phyloP scores from a whole-genome alignment of 1,139 yeast species.

The Diutina mesorugosa region DNA sequence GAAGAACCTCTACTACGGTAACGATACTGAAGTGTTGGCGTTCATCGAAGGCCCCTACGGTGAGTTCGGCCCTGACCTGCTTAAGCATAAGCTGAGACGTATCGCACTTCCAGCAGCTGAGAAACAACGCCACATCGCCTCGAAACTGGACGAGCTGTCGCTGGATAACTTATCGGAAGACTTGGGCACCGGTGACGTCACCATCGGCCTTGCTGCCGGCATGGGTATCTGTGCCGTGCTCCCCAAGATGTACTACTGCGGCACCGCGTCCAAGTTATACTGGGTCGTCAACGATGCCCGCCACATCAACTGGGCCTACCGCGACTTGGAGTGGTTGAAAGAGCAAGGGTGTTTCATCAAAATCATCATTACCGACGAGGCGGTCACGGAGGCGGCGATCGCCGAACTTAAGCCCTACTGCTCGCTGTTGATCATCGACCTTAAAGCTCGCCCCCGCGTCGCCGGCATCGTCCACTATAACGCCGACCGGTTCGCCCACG shows the following conservation, averaged over 20 bases:
- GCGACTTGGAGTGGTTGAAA: conserved; percentile 5
- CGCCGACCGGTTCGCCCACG: background rate
- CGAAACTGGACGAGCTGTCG: background rate
- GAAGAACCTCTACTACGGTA: conserved; percentile 4
- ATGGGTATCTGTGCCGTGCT: conserved; percentile 7
- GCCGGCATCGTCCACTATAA: background rate
- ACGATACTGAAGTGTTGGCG: conserved; percentile 6
- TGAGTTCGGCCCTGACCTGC: conserved; percentile 3
- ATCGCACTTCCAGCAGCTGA: background rate
- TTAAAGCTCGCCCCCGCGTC: background rate
- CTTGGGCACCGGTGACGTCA: conserved; percentile 3
- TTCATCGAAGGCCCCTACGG: conserved; percentile 10
- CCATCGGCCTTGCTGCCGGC: conserved; percentile 8
- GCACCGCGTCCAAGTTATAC: conserved; percentile 4
- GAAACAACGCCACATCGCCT: background rate
- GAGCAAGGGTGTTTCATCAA: background rate
- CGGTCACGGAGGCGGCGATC: background rate
- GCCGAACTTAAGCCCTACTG: background rate
- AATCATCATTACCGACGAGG: background rate
- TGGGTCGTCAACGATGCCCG: conserved; percentile 6
- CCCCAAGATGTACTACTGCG: conserved; percentile 5
- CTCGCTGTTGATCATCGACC: background rate
- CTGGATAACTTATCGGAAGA: background rate
- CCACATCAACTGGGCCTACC: conserved; percentile 5
- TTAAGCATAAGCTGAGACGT: background rate